Percentiles rank a stretch among this genome's conserved stretches.
Conservation (phyloP, 352 stramenopile genomes). For the Phytophthora pinifolia region DNA sequence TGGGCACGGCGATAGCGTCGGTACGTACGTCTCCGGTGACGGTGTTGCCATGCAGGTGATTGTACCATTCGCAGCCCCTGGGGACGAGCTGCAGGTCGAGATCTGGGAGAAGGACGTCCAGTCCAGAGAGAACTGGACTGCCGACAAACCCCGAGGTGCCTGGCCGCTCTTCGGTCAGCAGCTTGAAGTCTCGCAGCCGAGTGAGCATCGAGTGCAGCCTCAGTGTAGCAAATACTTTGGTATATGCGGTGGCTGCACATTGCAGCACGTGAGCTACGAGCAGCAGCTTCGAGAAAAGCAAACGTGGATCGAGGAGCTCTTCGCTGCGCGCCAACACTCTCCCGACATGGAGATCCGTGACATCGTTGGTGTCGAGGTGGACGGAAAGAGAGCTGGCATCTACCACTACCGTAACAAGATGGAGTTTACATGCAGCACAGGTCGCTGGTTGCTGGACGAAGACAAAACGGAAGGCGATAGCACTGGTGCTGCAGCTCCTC, state of each 20-base stretch:
- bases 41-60: conserved; percentile 31
- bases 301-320: conserved; percentile 42
- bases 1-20: conserved; percentile 53
- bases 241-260: conserved; percentile 64
- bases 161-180: conserved; percentile 47
- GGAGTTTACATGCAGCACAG: conserved; percentile 80
- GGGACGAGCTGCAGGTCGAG: conserved; percentile 46
- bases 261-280: conserved; percentile 62
- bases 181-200: conserved; percentile 27
- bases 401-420: conserved; percentile 84
- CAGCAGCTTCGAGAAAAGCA: conserved; percentile 71
- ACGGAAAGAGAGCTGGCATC: not conserved
- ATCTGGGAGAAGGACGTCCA: conserved; percentile 57
- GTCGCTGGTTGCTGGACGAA: conserved; percentile 58
- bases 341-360: conserved; percentile 35
- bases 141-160: conserved; percentile 7
- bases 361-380: conserved; percentile 39
- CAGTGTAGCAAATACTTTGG: conserved; percentile 63
- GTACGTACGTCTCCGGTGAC: conserved; percentile 18
- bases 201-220: conserved; percentile 37
- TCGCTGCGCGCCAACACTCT: conserved; percentile 28
- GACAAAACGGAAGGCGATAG: conserved; percentile 32
- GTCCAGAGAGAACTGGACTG: conserved; percentile 21
- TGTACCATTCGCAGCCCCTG: conserved; percentile 57
- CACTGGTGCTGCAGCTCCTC: not conserved